Conservation (phyloP, 1,139 yeast species). For the Saccharomyces hybrid region DNA sequence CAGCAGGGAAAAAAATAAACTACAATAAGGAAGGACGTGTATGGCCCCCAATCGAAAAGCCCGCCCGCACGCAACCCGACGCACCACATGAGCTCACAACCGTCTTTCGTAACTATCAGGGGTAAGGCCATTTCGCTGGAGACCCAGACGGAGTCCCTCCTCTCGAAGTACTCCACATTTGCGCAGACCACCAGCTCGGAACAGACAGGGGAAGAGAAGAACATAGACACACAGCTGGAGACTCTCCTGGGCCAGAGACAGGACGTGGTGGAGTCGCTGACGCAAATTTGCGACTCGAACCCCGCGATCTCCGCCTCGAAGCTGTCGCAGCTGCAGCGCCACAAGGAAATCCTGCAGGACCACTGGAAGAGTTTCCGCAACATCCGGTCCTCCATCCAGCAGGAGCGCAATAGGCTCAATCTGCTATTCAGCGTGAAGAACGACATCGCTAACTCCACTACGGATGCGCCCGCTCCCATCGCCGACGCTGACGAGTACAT, state of each 20-base stretch:
- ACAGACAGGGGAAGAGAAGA: slow-evolving; percentile 42
- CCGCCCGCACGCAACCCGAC: background rate
- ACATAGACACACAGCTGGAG: slow-evolving; percentile 39
- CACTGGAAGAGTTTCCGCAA: slow-evolving; percentile 58
- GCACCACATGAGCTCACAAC: background rate
- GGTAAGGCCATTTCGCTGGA: slow-evolving; percentile 51
- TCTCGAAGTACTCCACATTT: slow-evolving; percentile 44
- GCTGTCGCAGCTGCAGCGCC: slow-evolving; percentile 75
- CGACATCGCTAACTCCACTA: slow-evolving; percentile 45
- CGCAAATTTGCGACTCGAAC: slow-evolving; percentile 48
- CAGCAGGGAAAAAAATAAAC: background rate
- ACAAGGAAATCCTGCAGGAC: slow-evolving; percentile 65
- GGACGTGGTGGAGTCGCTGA: slow-evolving; percentile 34
- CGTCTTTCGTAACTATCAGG: slow-evolving; percentile 42
- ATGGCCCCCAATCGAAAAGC: background rate
- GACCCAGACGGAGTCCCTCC: slow-evolving; percentile 43
- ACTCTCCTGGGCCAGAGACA: slow-evolving; percentile 36
- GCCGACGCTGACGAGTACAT: slow-evolving; percentile 56
- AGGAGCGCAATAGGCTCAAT: slow-evolving; percentile 70
- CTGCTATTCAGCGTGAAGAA: slow-evolving; percentile 66
- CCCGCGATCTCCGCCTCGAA: slow-evolving; percentile 59
- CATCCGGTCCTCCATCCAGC: slow-evolving; percentile 51
- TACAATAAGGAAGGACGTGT: background rate
- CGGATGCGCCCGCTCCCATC: slow-evolving; percentile 14
- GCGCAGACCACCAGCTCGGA: slow-evolving; percentile 45